Base-by-base conservation (phyloP, 768 basidiomycete genomes). In the Cystobasidium onofrii region DNA sequence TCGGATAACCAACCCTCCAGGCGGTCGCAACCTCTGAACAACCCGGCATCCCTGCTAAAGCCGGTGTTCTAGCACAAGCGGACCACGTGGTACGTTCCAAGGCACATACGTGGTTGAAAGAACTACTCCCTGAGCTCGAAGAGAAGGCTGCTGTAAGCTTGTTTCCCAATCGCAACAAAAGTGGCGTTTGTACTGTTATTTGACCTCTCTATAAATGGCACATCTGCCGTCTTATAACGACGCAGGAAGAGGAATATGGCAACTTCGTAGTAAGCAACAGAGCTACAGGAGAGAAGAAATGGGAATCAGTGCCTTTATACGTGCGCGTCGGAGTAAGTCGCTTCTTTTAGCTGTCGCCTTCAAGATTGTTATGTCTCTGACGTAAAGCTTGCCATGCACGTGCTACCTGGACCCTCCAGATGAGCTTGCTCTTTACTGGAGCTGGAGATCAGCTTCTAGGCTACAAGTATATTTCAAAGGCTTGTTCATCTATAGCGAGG, bases 281-380 rank as follows among this genome's bases (percentile, higher is more conserved):
- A 7, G 2, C 10, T 29, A 71, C 69, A 20, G 69, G 69, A n/a
- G 69, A 60, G 55, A 55, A 60, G 41, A 29, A 18, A 29, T 71
- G 50, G 54, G 69, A 74, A 43, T 63, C 73, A 17, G 67, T 74
- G 29, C 73, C 73, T 41, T 54, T 74, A 44, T 74, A 74, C 43
- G 67, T 74, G 25, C 73, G 73, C 25, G 33, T 69, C 6, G 73
- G 73, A 23, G 43, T 67, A 25, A 25, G 65, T 50, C 4, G 43
- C 20, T 13, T 27, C 43, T 27, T 46, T 17, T 12, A 20, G 27
- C 52, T 29, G n/a, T 4, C n/a, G n/a, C n/a, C n/a, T n/a, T n/a
- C 6, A 27, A 20, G 6, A 39, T 39, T 39, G 39, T 15, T 39
- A 39, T 15, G 46, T n/a, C 18, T 50, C 46, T 50, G 46, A 50